A percentile compares a stretch with the other conserved stretches of the same genome.
Conservation (phyloP, 2,329 filamentous ascomycete species). For the Claviceps citrina region DNA sequence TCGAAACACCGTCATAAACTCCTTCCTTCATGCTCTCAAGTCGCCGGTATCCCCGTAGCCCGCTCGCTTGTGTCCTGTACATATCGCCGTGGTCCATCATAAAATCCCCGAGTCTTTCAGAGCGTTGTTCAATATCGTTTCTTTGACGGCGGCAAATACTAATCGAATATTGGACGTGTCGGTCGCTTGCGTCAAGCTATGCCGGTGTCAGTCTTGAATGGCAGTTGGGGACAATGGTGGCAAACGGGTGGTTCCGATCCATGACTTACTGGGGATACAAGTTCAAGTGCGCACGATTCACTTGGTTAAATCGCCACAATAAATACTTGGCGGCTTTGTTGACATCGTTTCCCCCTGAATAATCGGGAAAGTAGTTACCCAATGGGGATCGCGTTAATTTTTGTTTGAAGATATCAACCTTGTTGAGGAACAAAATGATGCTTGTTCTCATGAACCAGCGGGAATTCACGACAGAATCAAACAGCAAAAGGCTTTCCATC, state of each 20-base stretch:
- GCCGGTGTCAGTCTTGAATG: neutral
- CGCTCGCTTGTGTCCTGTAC: constrained; percentile 8
- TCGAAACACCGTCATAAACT: constrained; percentile 6
- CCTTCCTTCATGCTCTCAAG: constrained; percentile 7
- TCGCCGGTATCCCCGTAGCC: constrained; percentile 10
- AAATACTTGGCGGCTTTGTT: constrained; percentile 97
- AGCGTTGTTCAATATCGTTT: constrained; percentile 96
- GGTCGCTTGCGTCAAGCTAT: constrained; percentile 89
- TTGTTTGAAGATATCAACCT: constrained; percentile 94
- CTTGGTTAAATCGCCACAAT: constrained; percentile 96
- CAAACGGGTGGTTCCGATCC: too few relatives aligned
- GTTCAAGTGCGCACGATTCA: constrained; percentile 90
- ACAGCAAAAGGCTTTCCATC: constrained; percentile 94
- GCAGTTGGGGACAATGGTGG: too few relatives aligned
- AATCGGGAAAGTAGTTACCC: constrained; percentile 93
- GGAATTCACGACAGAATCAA: constrained; percentile 97
- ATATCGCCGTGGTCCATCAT: constrained; percentile 26
- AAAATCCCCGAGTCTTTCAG: constrained; percentile 96
- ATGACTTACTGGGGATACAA: constrained; percentile 85
- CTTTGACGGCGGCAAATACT: constrained; percentile 95
- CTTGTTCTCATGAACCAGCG: constrained; percentile 98
- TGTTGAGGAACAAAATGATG: constrained; percentile 97
- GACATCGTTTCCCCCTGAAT: constrained; percentile 92
- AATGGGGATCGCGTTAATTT: constrained; percentile 82
- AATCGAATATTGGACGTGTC: constrained; percentile 97